A percentile compares a stretch with the other conserved stretches of the same genome.
Conservation (phyloP, 208 protist species). For the Zelonia costaricensis region DNA sequence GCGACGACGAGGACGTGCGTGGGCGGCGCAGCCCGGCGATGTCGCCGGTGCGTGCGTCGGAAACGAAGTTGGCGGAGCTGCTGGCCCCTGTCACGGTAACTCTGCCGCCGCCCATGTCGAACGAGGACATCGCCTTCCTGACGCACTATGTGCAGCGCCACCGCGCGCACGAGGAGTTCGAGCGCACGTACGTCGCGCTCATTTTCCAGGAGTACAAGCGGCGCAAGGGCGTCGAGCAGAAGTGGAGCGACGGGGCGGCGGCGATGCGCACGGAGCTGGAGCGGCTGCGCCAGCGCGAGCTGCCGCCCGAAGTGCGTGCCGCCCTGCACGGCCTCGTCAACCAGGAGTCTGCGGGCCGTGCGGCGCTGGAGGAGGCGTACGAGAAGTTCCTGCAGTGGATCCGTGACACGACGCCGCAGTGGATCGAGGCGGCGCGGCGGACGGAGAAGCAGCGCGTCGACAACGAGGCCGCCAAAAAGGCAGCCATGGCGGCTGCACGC, state of each 20-base stretch:
- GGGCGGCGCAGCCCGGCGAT: conserved; percentile 18
- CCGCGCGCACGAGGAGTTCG: conserved; percentile 23
- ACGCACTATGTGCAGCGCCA: conserved; percentile 11
- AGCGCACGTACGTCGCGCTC: conserved; percentile 57
- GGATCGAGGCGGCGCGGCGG: conserved; percentile 46
- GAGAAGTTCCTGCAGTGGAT: conserved; percentile 63
- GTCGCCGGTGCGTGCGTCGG: conserved; percentile 16
- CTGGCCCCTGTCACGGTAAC: conserved; percentile 29
- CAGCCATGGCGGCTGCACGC: conserved; percentile 59
- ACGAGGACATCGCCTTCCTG: conserved; percentile 13
- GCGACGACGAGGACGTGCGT: conserved; percentile 24
- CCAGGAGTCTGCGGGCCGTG: conserved; percentile 36
- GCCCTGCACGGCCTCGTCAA: conserved; percentile 25
- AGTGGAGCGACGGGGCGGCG: conserved; percentile 25
- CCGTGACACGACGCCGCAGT: conserved; percentile 51
- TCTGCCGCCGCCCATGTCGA: conserved; percentile 29
- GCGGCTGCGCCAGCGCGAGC: conserved; percentile 31
- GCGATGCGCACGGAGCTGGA: conserved; percentile 20
- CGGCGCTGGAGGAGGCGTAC: conserved; percentile 33
- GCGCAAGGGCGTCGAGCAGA: conserved; percentile 64
- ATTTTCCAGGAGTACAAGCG: conserved; percentile 78
- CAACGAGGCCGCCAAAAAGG: conserved; percentile 37
- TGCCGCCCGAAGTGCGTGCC: conserved; percentile 43
- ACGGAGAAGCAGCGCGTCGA: conserved; percentile 30
- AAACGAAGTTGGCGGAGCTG: conserved; percentile 27